Evolutionary conservation across 2,329 filamentous ascomycete genomes (phyloP).

Genomic region (Arthrobotrys pseudoclavata): DNA sequence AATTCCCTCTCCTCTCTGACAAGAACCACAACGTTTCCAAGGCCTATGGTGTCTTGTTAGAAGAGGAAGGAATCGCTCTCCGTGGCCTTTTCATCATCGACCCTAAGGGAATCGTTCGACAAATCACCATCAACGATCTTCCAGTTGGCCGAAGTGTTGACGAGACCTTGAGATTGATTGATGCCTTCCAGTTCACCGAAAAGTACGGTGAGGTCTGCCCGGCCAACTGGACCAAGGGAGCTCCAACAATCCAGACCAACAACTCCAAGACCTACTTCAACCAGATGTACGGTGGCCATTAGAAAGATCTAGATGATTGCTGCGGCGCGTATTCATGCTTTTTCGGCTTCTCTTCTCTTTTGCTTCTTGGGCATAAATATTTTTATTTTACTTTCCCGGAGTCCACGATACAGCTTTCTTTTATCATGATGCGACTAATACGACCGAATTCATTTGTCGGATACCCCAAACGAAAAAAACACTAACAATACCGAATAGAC

Average conservation of each 20-base stretch:
- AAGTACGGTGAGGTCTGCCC: slow-evolving; percentile 68
- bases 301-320: neutral
- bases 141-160: slow-evolving; percentile 76
- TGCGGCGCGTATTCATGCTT: slow-evolving; percentile 7
- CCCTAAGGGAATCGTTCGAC: slow-evolving; percentile 73
- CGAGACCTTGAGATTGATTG: slow-evolving; percentile 73
- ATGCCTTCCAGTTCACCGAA: slow-evolving; percentile 69
- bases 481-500: slow-evolving; percentile 44
- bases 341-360: slow-evolving; percentile 25
- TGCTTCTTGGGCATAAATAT: slow-evolving; percentile 14
- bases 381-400: slow-evolving; percentile 27
- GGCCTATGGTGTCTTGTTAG: slow-evolving; percentile 75
- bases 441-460: slow-evolving; percentile 43
- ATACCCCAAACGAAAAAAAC: slow-evolving; percentile 47
- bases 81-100: slow-evolving; percentile 77
- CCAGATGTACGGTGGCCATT: slow-evolving; percentile 61
- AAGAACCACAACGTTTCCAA: slow-evolving; percentile 74
- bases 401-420: slow-evolving; percentile 42
- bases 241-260: slow-evolving; percentile 70
- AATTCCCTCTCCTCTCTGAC: slow-evolving; percentile 75
- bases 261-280: slow-evolving; percentile 70
- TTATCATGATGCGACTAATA: slow-evolving; percentile 49
- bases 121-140: slow-evolving; percentile 76
- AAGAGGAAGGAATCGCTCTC: slow-evolving; percentile 75
- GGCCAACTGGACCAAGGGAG: slow-evolving; percentile 70